Base-by-base conservation (phyloP, 2,329 filamentous ascomycete species). In the Alternaria ethzedia region DNA sequence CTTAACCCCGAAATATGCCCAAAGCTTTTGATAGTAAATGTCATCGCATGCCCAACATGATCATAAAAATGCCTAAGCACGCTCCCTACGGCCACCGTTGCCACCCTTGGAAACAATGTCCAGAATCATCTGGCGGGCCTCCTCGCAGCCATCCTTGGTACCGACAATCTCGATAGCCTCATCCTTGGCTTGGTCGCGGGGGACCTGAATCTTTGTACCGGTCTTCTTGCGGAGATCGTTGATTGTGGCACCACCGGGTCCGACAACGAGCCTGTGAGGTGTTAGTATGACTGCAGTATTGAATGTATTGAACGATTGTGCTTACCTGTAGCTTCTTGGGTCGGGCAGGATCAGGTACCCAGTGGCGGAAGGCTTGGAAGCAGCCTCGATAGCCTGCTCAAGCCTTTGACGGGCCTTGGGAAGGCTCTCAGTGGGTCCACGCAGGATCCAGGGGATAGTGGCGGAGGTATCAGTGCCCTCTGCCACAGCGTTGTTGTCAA, bases 121-220 rank as follows among this genome's bases (percentile, higher is more conserved):
- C 65, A 99, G 83, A 65, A 99, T 97, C 78, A 97, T 85, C 63
- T 97, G 90, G 83, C 91, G 94, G 54, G 96, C 96, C 79, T 91
- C 87, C 81, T 97, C 93, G 41, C 97, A 89, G 12, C 92, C 93
- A 15, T 93, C 91, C 75, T 87, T 88, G 59, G 86, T 87, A 43
- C 96, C 96, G 36, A 91, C 85, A 73, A 99, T 91, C 83, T 97
- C 93, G 78, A 99, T 97, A 5, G 95, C 93, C 80, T 97, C 94
- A 21, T 85, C 86, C 70, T 83, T 82, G 52, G 84, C 84, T 80
- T 96, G 91, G 75, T 93, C 90, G 70, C 92, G 90, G 21, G 96
- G 96, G 44, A 99, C 95, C 69, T 94, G 94, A 78, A 99, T 96
- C 82, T 91, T 94, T 82, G 94, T 97, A 59, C 92, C 92, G 55